A percentile compares a stretch with the other conserved stretches of the same genome.
These are phyloP conservation scores for Solanum appendiculatum DNA, from an alignment of 257 asterid species.

Conservation along the genomic window DNA sequence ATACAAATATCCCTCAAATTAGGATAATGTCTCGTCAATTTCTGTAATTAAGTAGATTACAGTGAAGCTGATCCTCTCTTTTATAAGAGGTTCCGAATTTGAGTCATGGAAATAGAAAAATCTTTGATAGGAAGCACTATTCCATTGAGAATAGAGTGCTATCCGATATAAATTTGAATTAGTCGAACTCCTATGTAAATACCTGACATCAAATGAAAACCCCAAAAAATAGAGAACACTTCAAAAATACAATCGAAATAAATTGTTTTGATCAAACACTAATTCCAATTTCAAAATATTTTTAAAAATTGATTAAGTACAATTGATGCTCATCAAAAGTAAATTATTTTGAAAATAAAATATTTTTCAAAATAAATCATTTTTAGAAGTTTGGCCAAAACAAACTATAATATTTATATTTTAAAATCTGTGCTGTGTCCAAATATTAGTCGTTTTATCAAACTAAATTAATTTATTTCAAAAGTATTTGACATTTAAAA, in stretches of 20 bases:
- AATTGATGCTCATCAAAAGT: neutral
- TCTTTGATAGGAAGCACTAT: accelerated
- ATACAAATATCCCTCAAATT: neutral
- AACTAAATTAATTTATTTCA: too few species aligned
- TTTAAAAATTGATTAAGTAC: neutral
- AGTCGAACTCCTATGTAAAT: too few species aligned
- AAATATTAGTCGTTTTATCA: neutral
- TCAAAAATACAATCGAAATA: neutral
- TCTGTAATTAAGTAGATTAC: neutral
- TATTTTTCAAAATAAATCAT: too few species aligned
- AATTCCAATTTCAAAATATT: neutral
- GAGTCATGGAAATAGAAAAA: too few species aligned
- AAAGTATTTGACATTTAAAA: neutral
- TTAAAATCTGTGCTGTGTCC: too few species aligned
- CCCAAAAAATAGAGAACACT: neutral
- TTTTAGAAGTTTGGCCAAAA: neutral
- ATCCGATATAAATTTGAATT: too few species aligned
- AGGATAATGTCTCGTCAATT: neutral
- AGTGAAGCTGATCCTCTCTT: too few species aligned
- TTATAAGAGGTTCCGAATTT: too few species aligned
- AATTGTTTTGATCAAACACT: neutral
- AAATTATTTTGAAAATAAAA: too few species aligned
- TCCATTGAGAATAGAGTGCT: too few species aligned
- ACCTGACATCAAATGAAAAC: too few species aligned
- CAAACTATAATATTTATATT: too few species aligned